Evolutionary conservation across 768 basidiomycete species (phyloP).

Genomic region (Daedalea quercina): DNA sequence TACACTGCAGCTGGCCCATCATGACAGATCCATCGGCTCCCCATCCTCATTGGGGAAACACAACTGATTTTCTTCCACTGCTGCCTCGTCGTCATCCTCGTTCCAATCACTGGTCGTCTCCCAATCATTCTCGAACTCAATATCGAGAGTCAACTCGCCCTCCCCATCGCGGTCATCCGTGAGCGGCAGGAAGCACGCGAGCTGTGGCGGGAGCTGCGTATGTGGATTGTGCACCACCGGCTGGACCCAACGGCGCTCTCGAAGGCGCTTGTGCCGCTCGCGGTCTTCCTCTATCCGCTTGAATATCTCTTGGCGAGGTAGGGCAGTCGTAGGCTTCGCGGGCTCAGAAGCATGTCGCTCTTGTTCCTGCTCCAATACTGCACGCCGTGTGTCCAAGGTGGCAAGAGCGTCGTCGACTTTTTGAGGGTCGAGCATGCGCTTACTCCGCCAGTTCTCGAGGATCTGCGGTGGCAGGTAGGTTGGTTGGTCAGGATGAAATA

Average conservation of each 20-base stretch:
- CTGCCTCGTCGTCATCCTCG: slow-evolving; percentile 79
- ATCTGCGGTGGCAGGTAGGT: slow-evolving; percentile 42
- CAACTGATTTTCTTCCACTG: slow-evolving; percentile 59
- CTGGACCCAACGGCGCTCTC: slow-evolving; percentile 91
- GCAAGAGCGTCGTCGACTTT: slow-evolving; percentile 66
- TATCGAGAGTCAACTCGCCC: slow-evolving; percentile 61
- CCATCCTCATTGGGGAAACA: slow-evolving; percentile 55
- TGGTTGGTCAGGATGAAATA: not conserved
- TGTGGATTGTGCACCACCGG: slow-evolving; percentile 50
- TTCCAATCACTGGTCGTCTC: slow-evolving; percentile 89
- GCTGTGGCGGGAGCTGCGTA: slow-evolving; percentile 32
- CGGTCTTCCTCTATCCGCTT: slow-evolving; percentile 89
- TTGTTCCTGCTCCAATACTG: slow-evolving; percentile 7
- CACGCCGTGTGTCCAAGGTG: slow-evolving; percentile 41
- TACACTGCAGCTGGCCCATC: not conserved
- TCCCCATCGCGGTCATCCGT: slow-evolving; percentile 44
- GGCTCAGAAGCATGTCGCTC: slow-evolving; percentile 13
- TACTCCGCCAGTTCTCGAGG: slow-evolving; percentile 85
- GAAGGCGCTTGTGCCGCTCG: slow-evolving; percentile 85
- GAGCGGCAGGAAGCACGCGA: slow-evolving; percentile 58
- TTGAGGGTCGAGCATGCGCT: slow-evolving; percentile 76
- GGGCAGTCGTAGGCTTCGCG: slow-evolving; percentile 16
- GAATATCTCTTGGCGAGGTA: slow-evolving; percentile 56
- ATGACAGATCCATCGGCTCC: slow-evolving; percentile 33
- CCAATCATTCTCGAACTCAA: slow-evolving; percentile 89